A percentile compares a stretch with the other conserved stretches of the same genome.
phyloP scores from a whole-genome alignment of 768 basidiomycete species.

The Tephrocybe sp. region DNA sequence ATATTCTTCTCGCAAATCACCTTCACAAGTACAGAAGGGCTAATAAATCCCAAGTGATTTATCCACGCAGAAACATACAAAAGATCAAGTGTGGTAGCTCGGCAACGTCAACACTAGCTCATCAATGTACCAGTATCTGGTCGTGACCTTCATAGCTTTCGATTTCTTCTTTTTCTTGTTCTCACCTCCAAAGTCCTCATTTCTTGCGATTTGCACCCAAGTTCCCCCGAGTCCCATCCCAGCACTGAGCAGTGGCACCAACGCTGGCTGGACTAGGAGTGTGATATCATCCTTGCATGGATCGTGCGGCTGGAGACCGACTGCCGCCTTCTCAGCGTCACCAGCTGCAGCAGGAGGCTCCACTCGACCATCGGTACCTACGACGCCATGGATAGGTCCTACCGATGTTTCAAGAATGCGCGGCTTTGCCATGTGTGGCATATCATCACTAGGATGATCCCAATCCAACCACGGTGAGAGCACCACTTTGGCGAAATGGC shows the following conservation, averaged over 20 bases:
- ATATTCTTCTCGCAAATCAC: too few relatives aligned
- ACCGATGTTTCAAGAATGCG: constrained; percentile 32
- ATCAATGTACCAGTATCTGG: constrained; percentile 42
- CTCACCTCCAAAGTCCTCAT: constrained; percentile 19
- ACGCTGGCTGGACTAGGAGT: constrained; percentile 48
- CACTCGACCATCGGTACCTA: constrained; percentile 6
- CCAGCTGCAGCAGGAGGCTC: constrained; percentile 22
- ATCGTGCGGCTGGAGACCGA: constrained; percentile 37
- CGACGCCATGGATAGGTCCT: constrained; percentile 27
- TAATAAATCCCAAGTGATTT: too few relatives aligned
- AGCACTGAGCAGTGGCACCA: constrained; percentile 37
- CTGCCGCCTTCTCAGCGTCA: constrained; percentile 3
- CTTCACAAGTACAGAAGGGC: too few relatives aligned
- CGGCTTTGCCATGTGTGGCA: constrained; percentile 30
- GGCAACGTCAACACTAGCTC: constrained; percentile 35
- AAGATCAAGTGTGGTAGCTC: constrained; percentile 29
- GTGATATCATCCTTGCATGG: constrained; percentile 57
- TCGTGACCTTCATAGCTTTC: constrained; percentile 28
- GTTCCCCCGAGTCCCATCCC: constrained; percentile 65
- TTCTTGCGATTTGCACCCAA: constrained; percentile 65
- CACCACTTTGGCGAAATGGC: constrained; percentile 32
- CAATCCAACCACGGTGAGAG: constrained; percentile 41
- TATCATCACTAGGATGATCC: constrained; percentile 32
- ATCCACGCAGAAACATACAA: too few relatives aligned
- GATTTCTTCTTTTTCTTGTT: constrained; percentile 31